A percentile compares a stretch with the other conserved stretches of the same genome.
phyloP scores from a whole-genome alignment of 371 early-diverging fungal species.

The Phascolomyces articulosus region DNA sequence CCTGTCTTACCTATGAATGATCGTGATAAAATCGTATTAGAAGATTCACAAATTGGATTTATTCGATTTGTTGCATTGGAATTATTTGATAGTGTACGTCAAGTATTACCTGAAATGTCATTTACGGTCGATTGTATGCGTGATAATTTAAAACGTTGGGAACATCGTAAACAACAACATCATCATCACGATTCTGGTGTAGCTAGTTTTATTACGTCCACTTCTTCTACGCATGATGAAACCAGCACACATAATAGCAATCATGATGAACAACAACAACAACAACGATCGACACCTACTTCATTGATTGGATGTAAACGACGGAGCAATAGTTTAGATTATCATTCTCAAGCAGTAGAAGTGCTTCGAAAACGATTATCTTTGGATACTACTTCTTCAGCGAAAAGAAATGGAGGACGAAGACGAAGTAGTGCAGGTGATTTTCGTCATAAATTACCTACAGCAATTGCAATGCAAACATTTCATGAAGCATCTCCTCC shows the following conservation, averaged over 20 bases:
- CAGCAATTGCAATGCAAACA: slow-evolving; percentile 24
- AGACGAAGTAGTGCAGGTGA: slow-evolving; percentile 14
- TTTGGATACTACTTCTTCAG: slow-evolving; percentile 12
- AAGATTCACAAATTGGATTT: slow-evolving; percentile 68
- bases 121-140: slow-evolving; percentile 48
- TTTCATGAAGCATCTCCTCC: slow-evolving; percentile 18
- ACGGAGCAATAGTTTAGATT: slow-evolving; percentile 19
- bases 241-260: too few relatives aligned
- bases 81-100: slow-evolving; percentile 56
- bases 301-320: slow-evolving; percentile 5
- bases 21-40: slow-evolving; percentile 46
- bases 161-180: slow-evolving; percentile 13
- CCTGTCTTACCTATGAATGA: slow-evolving; percentile 57
- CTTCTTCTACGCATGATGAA: background rate
- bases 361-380: slow-evolving; percentile 17
- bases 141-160: slow-evolving; percentile 42
- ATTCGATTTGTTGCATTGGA: slow-evolving; percentile 69
- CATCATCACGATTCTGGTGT: slow-evolving; percentile 21
- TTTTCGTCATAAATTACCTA: background rate
- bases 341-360: slow-evolving; percentile 22
- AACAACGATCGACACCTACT: too few relatives aligned
- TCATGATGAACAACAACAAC: background rate
- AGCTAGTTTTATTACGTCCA: background rate
- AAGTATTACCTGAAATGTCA: slow-evolving; percentile 30
- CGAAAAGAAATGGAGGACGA: background rate